These are phyloP conservation scores for Wickerhamomyces mucosus DNA, from an alignment of 805 yeast genomes.

Conservation along the genomic window DNA sequence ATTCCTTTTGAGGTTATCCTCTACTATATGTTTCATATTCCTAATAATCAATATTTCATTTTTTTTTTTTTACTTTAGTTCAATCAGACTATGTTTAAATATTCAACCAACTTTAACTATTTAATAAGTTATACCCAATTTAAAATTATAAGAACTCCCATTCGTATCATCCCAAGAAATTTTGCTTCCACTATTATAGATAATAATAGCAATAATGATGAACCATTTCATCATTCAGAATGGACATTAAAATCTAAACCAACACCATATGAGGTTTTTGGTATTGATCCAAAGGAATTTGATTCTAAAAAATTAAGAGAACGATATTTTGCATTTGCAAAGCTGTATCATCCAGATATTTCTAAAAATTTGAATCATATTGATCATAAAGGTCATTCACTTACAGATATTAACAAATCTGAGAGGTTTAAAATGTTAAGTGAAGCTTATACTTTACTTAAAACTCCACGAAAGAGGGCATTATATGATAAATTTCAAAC, in stretches of 20 bases:
- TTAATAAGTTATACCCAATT: too few relatives aligned
- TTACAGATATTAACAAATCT: constrained; percentile 25
- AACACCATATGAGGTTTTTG: constrained; percentile 64
- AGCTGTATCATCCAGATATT: constrained; percentile 77
- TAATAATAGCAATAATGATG: too few relatives aligned
- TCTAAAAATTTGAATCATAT: constrained; percentile 18
- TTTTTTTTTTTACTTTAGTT: too few relatives aligned
- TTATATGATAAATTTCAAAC: constrained; percentile 36
- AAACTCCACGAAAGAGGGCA: constrained; percentile 31
- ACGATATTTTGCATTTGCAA: constrained; percentile 53
- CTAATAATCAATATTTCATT: too few relatives aligned
- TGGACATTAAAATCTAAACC: constrained; percentile 58
- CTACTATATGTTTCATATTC: too few relatives aligned
- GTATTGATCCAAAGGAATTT: constrained; percentile 25
- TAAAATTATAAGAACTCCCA: too few relatives aligned
- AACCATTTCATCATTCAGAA: constrained; percentile 14
- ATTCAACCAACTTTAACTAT: too few relatives aligned
- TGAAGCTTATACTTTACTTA: constrained; percentile 50
- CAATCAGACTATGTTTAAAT: too few relatives aligned
- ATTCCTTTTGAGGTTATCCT: too few relatives aligned
- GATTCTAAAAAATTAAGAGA: constrained; percentile 32
- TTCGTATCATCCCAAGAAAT: too few relatives aligned
- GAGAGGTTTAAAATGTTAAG: constrained; percentile 39
- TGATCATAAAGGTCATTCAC: constrained; percentile 22
- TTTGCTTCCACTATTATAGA: constrained; percentile 1